Percentiles rank a stretch among this genome's conserved stretches.
Evolutionary conservation across 768 basidiomycete species (phyloP).

Genomic region (Mycena galopus): DNA sequence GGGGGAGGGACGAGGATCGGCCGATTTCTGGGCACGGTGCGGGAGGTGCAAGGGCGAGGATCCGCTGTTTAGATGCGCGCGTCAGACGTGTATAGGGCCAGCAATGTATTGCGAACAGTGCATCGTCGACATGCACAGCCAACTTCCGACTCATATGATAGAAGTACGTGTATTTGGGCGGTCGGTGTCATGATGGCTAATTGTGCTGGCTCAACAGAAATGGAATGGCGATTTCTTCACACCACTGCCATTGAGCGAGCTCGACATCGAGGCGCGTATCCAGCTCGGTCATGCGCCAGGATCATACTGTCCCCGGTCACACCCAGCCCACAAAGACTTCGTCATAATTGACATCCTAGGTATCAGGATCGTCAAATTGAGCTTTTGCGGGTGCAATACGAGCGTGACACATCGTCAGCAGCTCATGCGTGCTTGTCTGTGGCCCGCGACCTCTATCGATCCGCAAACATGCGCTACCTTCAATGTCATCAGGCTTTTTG

Average conservation of each 20-base stretch:
- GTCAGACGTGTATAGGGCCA: neutral
- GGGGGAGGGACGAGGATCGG: neutral
- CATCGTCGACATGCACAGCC: conserved; percentile 5
- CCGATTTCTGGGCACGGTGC: neutral
- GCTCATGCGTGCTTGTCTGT: conserved; percentile 3
- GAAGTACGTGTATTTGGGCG: too few relatives aligned
- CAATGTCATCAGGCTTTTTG: neutral
- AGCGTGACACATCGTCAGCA: neutral
- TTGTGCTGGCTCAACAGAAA: neutral
- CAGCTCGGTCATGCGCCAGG: conserved; percentile 9
- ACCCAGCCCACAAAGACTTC: neutral
- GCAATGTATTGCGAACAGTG: conserved; percentile 15
- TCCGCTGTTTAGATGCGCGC: neutral
- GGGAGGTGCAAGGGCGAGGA: neutral
- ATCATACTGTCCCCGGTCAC: neutral
- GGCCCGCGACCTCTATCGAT: conserved; percentile 10
- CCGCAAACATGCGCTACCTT: neutral
- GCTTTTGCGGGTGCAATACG: neutral
- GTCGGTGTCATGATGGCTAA: neutral
- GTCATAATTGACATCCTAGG: neutral
- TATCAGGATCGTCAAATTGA: neutral
- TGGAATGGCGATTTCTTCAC: neutral
- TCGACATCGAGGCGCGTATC: neutral
- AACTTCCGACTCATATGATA: conserved; percentile 14
- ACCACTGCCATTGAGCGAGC: neutral